Evolutionary conservation across 1,284 basidiomycete species (phyloP).

Genomic region (Pulchroboletus neoregius): DNA sequence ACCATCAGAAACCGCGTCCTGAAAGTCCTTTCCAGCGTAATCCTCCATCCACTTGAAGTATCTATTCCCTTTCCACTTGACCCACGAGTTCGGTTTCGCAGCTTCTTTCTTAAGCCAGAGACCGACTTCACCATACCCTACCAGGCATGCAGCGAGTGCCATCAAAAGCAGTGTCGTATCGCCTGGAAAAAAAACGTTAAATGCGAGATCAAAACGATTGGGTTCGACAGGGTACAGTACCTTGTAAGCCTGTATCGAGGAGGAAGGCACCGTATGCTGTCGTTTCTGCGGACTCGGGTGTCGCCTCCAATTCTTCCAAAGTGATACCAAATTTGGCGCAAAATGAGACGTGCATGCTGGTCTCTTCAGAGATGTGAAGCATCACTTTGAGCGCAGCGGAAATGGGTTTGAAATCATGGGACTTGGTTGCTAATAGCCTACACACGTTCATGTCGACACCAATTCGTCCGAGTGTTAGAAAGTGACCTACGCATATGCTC

Average conservation of each 20-base stretch:
- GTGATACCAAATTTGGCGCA: constrained; percentile 70
- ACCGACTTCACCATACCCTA: constrained; percentile 95
- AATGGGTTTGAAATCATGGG: constrained; percentile 62
- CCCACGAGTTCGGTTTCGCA: constrained; percentile 45
- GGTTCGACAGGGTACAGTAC: not conserved
- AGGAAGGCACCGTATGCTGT: constrained; percentile 86
- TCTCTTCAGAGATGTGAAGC: constrained; percentile 64
- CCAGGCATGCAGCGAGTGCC: constrained; percentile 80
- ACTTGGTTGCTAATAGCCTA: constrained; percentile 78
- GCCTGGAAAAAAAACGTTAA: constrained; percentile 38
- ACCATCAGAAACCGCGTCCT: constrained; percentile 65
- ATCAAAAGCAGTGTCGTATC: constrained; percentile 74
- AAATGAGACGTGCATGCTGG: constrained; percentile 68
- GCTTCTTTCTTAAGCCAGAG: constrained; percentile 69
- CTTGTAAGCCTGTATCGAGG: constrained; percentile 71
- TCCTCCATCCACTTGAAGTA: constrained; percentile 83
- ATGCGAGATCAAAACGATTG: not conserved
- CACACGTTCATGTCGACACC: not conserved
- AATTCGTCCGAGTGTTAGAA: not conserved
- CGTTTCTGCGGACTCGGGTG: constrained; percentile 66
- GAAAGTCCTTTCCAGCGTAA: constrained; percentile 71
- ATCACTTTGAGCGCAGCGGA: constrained; percentile 64
- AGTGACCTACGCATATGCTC: constrained; percentile 58
- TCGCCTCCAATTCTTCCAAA: constrained; percentile 53
- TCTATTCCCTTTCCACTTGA: constrained; percentile 62